Evolutionary conservation across 306 rosid genomes (phyloP).

Genomic region (Vachellia collinsii): DNA sequence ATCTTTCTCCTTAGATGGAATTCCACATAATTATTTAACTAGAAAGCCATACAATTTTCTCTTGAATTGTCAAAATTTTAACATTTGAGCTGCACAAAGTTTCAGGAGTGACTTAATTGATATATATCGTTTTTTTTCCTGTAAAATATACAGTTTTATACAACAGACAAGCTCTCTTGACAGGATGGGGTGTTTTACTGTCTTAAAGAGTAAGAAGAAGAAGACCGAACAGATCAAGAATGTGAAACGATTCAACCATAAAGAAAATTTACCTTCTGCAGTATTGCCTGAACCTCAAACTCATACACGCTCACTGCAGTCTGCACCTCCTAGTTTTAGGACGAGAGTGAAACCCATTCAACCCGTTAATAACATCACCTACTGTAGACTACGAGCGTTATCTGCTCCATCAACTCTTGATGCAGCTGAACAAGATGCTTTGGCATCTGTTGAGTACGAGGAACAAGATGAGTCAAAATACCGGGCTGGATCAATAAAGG

Average conservation of each 20-base stretch:
- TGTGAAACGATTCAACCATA: conserved; percentile 34
- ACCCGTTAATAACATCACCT: conserved; percentile 45
- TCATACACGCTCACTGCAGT: conserved; percentile 48
- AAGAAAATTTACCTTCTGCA: conserved; percentile 47
- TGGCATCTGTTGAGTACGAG: conserved; percentile 64
- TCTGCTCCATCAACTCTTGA: conserved; percentile 84
- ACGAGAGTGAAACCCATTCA: conserved; percentile 60
- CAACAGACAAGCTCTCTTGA: conserved; percentile 27
- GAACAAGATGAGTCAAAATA: conserved; percentile 74
- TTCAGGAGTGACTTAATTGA: conserved; percentile 10
- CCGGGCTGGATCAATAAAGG: conserved; percentile 63
- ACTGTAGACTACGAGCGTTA: conserved; percentile 56
- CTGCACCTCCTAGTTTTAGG: conserved; percentile 81
- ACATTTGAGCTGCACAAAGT: conserved; percentile 9
- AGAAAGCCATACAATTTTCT: background rate
- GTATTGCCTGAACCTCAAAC: conserved; percentile 66
- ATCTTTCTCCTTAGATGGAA: conserved; percentile 18
- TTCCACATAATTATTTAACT: background rate
- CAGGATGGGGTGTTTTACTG: conserved; percentile 81
- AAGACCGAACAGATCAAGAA: conserved; percentile 45
- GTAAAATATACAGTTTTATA: conserved; percentile 32
- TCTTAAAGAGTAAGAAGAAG: conserved; percentile 69
- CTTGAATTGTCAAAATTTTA: background rate
- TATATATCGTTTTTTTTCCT: background rate
- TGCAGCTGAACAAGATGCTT: conserved; percentile 66